Evolutionary conservation across 345 rosid species (phyloP).

Genomic region (Citrus hindsii): DNA sequence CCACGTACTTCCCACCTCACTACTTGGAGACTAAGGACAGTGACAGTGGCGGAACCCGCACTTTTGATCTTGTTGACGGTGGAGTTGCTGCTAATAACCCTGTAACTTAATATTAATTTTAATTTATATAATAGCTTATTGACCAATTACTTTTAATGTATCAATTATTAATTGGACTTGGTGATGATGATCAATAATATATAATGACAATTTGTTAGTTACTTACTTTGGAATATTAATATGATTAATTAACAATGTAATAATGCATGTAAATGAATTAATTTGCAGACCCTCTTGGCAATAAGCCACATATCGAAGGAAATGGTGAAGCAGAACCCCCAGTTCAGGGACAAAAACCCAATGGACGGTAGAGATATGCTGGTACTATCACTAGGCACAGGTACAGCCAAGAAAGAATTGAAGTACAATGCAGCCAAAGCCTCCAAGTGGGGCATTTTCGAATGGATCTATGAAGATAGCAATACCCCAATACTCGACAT

Average conservation of each 20-base stretch:
- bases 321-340: not conserved
- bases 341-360: not conserved
- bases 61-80: conserved; percentile 27
- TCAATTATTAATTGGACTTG: too few species aligned
- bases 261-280: not conserved
- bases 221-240: too few species aligned
- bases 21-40: conserved; percentile 13
- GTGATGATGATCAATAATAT: too few species aligned
- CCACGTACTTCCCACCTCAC: conserved; percentile 24
- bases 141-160: not conserved
- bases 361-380: conserved; percentile 7
- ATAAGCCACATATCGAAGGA: conserved; percentile 14
- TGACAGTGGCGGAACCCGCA: not conserved
- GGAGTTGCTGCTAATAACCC: conserved; percentile 31
- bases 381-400: conserved; percentile 24
- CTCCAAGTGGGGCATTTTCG: conserved; percentile 17
- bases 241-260: not conserved
- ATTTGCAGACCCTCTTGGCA: conserved; percentile 16
- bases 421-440: conserved; percentile 22
- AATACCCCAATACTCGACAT: conserved; percentile 15
- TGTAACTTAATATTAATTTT: not conserved
- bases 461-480: conserved; percentile 17
- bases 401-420: conserved; percentile 16
- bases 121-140: not conserved
- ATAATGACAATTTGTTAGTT: too few species aligned